phyloP scores from a whole-genome alignment of 306 rosid genomes.

The Amphicarpaea edgeworthii region DNA sequence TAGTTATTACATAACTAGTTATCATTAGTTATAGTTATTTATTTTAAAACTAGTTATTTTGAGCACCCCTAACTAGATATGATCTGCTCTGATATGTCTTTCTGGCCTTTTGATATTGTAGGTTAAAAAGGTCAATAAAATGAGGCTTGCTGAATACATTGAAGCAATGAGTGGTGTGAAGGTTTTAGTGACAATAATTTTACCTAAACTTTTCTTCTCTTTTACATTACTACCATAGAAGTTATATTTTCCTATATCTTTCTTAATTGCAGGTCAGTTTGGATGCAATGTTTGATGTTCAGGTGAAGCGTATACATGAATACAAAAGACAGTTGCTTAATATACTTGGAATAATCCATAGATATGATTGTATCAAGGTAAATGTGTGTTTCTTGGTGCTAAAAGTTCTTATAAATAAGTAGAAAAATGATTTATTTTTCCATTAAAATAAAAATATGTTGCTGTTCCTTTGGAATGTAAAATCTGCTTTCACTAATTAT shows the following conservation, averaged over 20 bases:
- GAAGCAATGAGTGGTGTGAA: constrained; percentile 78
- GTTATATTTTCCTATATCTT: constrained; percentile 40
- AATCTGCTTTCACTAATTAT: constrained; percentile 30
- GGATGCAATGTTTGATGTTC: constrained; percentile 89
- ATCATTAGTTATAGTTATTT: no score
- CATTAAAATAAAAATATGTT: constrained; percentile 28
- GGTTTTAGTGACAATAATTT: constrained; percentile 51
- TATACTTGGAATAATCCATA: constrained; percentile 74
- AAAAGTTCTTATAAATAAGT: constrained; percentile 25
- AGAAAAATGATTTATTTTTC: neutral
- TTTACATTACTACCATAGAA: constrained; percentile 31
- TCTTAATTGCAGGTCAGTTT: constrained; percentile 67
- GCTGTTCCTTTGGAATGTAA: constrained; percentile 4
- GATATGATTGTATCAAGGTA: constrained; percentile 83
- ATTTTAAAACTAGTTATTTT: no score
- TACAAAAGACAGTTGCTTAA: constrained; percentile 86
- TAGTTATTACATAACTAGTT: no score
- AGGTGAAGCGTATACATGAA: constrained; percentile 81
- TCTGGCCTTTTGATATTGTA: constrained; percentile 43
- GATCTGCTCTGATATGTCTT: constrained; percentile 31
- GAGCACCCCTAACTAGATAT: constrained; percentile 37
- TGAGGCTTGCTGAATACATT: constrained; percentile 79
- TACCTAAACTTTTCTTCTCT: constrained; percentile 15
- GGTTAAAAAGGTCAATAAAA: constrained; percentile 77
- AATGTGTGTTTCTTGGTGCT: constrained; percentile 23